Percentiles rank a stretch among this genome's conserved stretches.
Conservation (phyloP, 495 filamentous ascomycete genomes). For the Penicillium salamii region DNA sequence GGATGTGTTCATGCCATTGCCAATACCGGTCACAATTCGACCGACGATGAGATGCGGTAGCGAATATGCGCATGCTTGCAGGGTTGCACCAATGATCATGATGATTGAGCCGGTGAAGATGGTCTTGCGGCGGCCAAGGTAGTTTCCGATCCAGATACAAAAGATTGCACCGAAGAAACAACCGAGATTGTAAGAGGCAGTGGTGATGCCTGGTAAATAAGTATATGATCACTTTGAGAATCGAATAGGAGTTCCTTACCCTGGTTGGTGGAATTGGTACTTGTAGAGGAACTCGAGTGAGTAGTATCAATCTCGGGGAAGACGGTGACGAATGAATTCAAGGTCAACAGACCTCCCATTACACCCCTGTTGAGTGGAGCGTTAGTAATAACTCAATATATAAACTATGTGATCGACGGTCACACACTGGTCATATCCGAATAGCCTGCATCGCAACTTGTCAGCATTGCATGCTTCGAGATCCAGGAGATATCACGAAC, state of each 20-base stretch:
- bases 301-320: conserved; percentile 55
- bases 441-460: conserved; percentile 19
- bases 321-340: conserved; percentile 42
- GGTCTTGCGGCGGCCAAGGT: conserved; percentile 65
- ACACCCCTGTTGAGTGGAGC: conserved; percentile 40
- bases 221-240: neutral
- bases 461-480: neutral
- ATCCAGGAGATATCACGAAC: conserved; percentile 26
- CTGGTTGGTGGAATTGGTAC: conserved; percentile 47
- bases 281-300: conserved; percentile 19
- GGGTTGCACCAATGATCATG: conserved; percentile 63
- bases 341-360: conserved; percentile 54
- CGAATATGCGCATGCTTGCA: conserved; percentile 61
- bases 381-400: conserved; percentile 2
- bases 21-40: conserved; percentile 64
- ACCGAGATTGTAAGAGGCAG: conserved; percentile 66
- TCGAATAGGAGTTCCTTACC: conserved; percentile 28
- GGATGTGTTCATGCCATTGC: conserved; percentile 55
- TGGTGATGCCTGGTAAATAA: conserved; percentile 45
- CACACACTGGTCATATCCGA: conserved; percentile 37
- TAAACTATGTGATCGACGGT: neutral
- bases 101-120: conserved; percentile 70
- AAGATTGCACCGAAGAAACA: conserved; percentile 68
- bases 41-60: conserved; percentile 62
- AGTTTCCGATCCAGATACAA: conserved; percentile 68